Evolutionary conservation across 345 rosid genomes (phyloP).

Genomic region (Melaleuca quinquenervia): DNA sequence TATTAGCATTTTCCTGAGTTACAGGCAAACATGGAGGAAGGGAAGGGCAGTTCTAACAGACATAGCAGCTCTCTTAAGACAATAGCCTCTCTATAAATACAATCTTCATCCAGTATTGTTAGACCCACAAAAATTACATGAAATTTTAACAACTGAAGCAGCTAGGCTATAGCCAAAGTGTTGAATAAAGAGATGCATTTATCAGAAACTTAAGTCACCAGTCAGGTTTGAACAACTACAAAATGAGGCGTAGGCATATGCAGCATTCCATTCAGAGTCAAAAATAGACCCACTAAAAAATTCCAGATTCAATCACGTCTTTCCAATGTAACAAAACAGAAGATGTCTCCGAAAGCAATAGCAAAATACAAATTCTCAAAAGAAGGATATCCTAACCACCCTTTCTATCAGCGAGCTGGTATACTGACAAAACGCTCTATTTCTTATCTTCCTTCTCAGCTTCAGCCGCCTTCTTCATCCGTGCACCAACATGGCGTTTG

Average conservation of each 20-base stretch:
- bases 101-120: background rate
- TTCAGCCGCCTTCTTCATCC: conserved; percentile 39
- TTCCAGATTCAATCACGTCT: background rate
- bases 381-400: background rate
- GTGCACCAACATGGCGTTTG: conserved; percentile 21
- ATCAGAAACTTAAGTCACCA: background rate
- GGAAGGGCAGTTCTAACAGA: background rate
- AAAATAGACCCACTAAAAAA: background rate
- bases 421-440: background rate
- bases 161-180: background rate
- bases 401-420: background rate
- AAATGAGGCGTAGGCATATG: background rate
- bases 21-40: too few relatives aligned
- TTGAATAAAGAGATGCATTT: background rate
- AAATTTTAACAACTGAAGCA: background rate
- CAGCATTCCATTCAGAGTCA: background rate
- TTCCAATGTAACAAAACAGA: background rate
- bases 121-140: background rate
- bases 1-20: too few relatives aligned
- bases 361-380: background rate
- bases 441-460: conserved; percentile 32
- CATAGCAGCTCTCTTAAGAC: background rate
- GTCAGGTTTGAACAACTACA: background rate
- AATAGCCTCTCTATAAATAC: background rate
- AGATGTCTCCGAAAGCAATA: background rate